Base-by-base conservation (phyloP, 169 alveolate genomes). In the Eimeria acervulina region DNA sequence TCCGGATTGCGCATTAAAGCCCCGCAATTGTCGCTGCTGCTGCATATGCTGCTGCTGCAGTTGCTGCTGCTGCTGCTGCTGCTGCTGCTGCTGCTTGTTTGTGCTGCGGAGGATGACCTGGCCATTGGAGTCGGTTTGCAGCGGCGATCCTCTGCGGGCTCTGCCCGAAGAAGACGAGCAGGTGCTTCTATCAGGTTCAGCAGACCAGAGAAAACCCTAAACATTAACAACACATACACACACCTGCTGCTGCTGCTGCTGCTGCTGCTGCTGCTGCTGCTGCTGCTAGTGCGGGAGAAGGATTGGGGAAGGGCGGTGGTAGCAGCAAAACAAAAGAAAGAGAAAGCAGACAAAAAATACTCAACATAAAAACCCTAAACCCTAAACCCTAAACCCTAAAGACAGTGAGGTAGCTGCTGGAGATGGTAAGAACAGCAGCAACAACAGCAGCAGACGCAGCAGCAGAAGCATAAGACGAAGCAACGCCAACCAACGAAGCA, bases 361-460 rank as follows among this genome's bases (percentile, higher is more conserved):
- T 66, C 5, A 26, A 26, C 55, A 47, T 12, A 7, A 47, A 47
- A 47, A 47, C 55, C 5, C 76, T 26, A 66, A 66, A 26, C 36
- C 76, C 76, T 66, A 26, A 28, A 23, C 36, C 40, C 76, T 66
- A 47, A 47, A 47, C 55, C 55, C 55, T 47, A 47, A 47, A 47
- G 55, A 47, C 21, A 55, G 68, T 55, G 68, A 21, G 68, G 21
- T 55, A 15, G 76, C 76, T 28, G 28, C 21, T 66, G 21, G n/a
- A 21, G 68, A 13, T 17, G 15, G 76, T 28, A 66, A 28, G 47
- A 28, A 44, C 84, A 72, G 84, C 84, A 72, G 84, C 84, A n/a
- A 26, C 47, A 72, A 36, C 84, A 28, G 84, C 47, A 72, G 51
- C 84, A 72, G 26, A 40, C 21, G 51, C 84, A 72, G 47, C 84